These are phyloP conservation scores for Acanthamoeba castellanii DNA, from an alignment of 208 protist species.

Conservation along the genomic window DNA sequence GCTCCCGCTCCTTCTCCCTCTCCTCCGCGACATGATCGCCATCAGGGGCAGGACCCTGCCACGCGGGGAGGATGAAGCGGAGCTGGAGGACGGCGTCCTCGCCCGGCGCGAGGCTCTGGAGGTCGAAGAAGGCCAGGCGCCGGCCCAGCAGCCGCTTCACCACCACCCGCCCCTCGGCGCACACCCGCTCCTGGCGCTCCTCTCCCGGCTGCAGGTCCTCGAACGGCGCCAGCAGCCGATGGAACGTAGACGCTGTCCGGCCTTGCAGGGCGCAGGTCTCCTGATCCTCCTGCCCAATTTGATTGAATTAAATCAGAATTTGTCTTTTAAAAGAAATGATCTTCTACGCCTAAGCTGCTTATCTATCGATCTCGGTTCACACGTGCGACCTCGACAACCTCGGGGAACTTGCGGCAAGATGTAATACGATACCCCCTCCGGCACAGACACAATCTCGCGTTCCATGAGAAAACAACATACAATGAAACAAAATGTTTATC, in stretches of 20 bases:
- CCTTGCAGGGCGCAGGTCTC: too few relatives aligned
- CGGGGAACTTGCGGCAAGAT: too few relatives aligned
- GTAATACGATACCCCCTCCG: too few relatives aligned
- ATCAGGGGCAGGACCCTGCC: neutral
- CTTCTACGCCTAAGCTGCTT: too few relatives aligned
- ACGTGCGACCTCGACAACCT: too few relatives aligned
- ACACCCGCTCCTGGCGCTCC: neutral
- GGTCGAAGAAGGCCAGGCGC: conserved; percentile 39
- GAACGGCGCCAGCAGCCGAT: conserved; percentile 10
- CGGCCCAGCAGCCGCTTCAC: conserved; percentile 48
- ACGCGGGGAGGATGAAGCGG: neutral
- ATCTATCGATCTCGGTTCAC: too few relatives aligned
- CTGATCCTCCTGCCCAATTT: neutral
- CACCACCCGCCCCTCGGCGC: conserved; percentile 10
- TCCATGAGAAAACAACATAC: too few relatives aligned
- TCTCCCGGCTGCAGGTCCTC: conserved; percentile 7
- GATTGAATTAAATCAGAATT: too few relatives aligned
- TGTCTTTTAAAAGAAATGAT: too few relatives aligned
- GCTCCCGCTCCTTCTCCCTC: neutral
- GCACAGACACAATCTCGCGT: too few relatives aligned
- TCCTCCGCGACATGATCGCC: neutral
- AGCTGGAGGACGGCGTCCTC: conserved; percentile 56
- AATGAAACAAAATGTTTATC: too few relatives aligned
- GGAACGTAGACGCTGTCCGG: neutral
- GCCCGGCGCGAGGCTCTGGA: conserved; percentile 14